Conservation (phyloP, 129 eudicot species). For the Daucus carota region DNA sequence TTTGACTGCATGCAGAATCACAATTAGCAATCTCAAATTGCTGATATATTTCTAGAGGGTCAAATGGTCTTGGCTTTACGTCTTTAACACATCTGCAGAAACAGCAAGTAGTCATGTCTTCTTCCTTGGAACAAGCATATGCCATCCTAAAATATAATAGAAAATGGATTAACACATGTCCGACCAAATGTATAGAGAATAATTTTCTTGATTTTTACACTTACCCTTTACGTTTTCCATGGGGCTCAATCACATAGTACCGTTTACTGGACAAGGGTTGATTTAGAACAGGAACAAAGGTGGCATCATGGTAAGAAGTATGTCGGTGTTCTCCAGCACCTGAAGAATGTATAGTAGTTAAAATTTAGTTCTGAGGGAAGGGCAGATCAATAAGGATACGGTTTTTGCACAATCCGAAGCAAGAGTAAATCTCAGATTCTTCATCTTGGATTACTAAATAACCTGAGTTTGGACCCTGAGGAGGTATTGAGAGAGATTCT, state of each 20-base stretch:
- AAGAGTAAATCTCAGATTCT: slow-evolving; percentile 47
- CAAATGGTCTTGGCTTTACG: slow-evolving; percentile 53
- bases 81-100: slow-evolving; percentile 34
- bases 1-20: neutral
- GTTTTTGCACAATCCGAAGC: slow-evolving; percentile 52
- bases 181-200: neutral
- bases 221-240: slow-evolving; percentile 51
- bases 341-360: slow-evolving; percentile 21
- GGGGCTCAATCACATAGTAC: slow-evolving; percentile 53
- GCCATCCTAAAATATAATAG: slow-evolving; percentile 46
- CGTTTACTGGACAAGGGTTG: slow-evolving; percentile 56
- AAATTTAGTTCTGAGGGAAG: slow-evolving; percentile 59
- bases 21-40: slow-evolving; percentile 37
- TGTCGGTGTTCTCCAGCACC: neutral
- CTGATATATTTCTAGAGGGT: slow-evolving; percentile 45
- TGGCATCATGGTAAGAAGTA: slow-evolving; percentile 12
- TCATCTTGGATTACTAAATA: slow-evolving; percentile 42
- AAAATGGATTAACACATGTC: neutral
- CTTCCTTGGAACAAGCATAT: slow-evolving; percentile 57
- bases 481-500: slow-evolving; percentile 26
- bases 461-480: slow-evolving; percentile 72
- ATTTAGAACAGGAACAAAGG: slow-evolving; percentile 53
- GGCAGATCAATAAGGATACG: slow-evolving; percentile 34
- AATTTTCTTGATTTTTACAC: neutral
- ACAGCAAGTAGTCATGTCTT: slow-evolving; percentile 44